A percentile compares a stretch with the other conserved stretches of the same genome.
These are phyloP conservation scores for Cucurbita maxima DNA, from an alignment of 306 rosid species.

Conservation along the genomic window DNA sequence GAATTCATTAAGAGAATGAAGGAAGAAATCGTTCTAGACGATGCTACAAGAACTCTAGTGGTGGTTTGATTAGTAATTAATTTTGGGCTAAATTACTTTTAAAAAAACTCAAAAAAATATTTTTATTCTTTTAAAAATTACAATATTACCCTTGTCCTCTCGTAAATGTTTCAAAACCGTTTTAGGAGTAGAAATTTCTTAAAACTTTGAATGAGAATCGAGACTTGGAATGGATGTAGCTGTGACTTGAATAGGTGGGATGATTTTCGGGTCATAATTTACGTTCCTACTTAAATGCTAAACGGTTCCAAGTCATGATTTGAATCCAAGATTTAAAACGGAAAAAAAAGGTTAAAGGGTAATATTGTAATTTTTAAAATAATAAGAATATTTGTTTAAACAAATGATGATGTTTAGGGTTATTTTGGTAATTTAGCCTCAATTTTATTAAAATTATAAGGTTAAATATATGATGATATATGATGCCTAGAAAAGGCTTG, in stretches of 20 bases:
- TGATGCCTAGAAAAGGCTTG: background rate
- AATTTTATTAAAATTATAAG: background rate
- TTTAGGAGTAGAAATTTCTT: no score
- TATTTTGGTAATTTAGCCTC: background rate
- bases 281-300: no score
- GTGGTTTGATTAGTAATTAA: conserved; percentile 19
- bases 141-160: background rate
- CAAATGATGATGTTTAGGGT: background rate
- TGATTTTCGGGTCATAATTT: no score
- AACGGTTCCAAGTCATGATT: background rate
- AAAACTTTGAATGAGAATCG: no score
- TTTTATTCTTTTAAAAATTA: no score
- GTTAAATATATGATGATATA: background rate
- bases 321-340: no score
- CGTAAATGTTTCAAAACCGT: no score
- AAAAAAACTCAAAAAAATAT: no score
- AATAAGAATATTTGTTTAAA: no score
- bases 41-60: conserved; percentile 43
- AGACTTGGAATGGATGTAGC: no score
- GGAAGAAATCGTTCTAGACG: conserved; percentile 40
- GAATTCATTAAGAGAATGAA: conserved; percentile 72
- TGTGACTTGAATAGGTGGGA: no score
- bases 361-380: no score
- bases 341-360: background rate
- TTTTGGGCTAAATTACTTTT: background rate